phyloP scores from a whole-genome alignment of 2,329 filamentous ascomycete genomes.

The Daldinia sp. region DNA sequence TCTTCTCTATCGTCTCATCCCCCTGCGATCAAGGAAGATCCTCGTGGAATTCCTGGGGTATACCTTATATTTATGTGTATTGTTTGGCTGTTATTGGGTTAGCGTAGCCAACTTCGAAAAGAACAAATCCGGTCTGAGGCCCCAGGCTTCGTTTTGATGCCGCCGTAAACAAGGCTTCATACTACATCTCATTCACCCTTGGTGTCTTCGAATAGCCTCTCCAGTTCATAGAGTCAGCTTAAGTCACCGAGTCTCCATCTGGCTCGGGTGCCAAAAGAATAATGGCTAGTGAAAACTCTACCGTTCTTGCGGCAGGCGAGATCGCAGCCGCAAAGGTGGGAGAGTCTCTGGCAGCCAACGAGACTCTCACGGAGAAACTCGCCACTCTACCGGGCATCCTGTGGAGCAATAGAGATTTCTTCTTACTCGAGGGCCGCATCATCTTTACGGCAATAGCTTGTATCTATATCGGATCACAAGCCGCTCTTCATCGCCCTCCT shows the following conservation, averaged over 20 bases:
- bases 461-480: slow-evolving; percentile 85
- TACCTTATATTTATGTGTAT: not conserved
- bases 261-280: too few species aligned
- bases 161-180: not conserved
- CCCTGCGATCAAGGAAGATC: not conserved
- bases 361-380: slow-evolving; percentile 44
- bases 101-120: not conserved
- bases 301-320: slow-evolving; percentile 34
- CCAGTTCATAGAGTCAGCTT: not conserved
- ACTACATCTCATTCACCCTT: not conserved
- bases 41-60: not conserved
- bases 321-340: slow-evolving; percentile 38
- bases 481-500: slow-evolving; percentile 82
- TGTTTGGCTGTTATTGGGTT: not conserved
- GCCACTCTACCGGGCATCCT: slow-evolving; percentile 43
- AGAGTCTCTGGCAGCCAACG: slow-evolving; percentile 26
- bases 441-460: slow-evolving; percentile 76
- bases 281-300: slow-evolving; percentile 42
- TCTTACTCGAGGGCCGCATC: slow-evolving; percentile 58
- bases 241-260: not conserved
- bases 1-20: not conserved
- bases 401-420: slow-evolving; percentile 49
- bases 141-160: not conserved
- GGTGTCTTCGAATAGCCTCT: not conserved
- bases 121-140: not conserved